Evolutionary conservation across 345 rosid genomes (phyloP).

Genomic region (Pugionium cornutum): DNA sequence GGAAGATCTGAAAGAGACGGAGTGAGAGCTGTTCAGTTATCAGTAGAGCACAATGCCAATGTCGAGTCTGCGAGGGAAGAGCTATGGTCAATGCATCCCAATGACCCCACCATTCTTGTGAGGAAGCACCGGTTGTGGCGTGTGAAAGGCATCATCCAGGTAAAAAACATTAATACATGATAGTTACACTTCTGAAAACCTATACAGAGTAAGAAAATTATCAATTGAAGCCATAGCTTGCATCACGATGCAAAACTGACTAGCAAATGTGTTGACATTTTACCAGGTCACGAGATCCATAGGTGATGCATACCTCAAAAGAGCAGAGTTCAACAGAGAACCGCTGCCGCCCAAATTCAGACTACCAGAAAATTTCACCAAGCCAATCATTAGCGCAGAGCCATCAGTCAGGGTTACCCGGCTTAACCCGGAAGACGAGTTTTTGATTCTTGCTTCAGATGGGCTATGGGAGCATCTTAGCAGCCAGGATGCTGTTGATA

Average conservation of each 20-base stretch:
- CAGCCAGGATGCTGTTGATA: conserved; percentile 66
- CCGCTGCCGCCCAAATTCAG: conserved; percentile 61
- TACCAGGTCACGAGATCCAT: conserved; percentile 77
- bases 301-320: conserved; percentile 84
- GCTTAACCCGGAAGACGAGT: conserved; percentile 63
- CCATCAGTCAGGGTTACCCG: conserved; percentile 59
- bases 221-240: not conserved
- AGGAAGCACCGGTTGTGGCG: conserved; percentile 76
- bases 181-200: conserved; percentile 4
- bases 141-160: conserved; percentile 87
- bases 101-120: conserved; percentile 61
- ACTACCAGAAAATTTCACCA: conserved; percentile 51
- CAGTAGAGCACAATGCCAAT: conserved; percentile 75
- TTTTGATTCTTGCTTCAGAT: conserved; percentile 80
- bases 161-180: conserved; percentile 28
- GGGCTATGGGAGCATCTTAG: conserved; percentile 91
- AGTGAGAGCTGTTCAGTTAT: conserved; percentile 60
- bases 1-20: conserved; percentile 58
- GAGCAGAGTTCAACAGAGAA: conserved; percentile 76
- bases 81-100: conserved; percentile 63
- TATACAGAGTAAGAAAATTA: not conserved
- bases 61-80: conserved; percentile 64
- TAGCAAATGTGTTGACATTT: conserved; percentile 1
- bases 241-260: conserved; percentile 14
- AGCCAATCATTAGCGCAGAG: conserved; percentile 71